Conservation (phyloP, 345 rosid species). For the Rhizophora apiculata region DNA sequence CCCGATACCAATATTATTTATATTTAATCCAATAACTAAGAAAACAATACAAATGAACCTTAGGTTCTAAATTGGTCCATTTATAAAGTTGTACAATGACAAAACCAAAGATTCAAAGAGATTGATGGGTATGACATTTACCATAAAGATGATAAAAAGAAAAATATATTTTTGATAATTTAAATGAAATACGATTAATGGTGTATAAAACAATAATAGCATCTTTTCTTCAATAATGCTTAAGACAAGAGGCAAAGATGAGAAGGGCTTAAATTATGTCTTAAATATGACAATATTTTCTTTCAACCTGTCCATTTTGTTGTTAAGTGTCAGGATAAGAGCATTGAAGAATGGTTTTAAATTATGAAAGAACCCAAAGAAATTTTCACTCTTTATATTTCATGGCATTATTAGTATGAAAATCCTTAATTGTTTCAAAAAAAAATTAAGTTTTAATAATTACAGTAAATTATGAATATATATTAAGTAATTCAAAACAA, state of each 20-base stretch:
- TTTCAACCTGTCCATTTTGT: neutral
- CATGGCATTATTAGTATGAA: too few relatives aligned
- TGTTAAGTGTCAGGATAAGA: neutral
- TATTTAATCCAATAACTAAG: neutral
- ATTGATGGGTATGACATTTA: neutral
- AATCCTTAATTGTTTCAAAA: too few relatives aligned
- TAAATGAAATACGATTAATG: too few relatives aligned
- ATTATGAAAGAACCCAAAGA: too few relatives aligned
- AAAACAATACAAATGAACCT: neutral
- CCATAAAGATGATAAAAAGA: neutral
- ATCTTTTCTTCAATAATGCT: neutral
- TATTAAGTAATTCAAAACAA: too few relatives aligned
- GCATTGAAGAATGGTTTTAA: neutral
- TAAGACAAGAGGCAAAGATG: neutral
- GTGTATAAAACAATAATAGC: neutral
- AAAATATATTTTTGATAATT: neutral
- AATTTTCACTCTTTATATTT: too few relatives aligned
- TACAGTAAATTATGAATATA: too few relatives aligned
- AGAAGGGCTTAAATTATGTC: neutral
- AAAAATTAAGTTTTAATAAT: too few relatives aligned
- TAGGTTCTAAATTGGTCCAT: neutral
- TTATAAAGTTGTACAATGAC: neutral
- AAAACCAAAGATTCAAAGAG: neutral
- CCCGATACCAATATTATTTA: neutral
- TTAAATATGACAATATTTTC: neutral